Percentiles rank a stretch among this genome's conserved stretches.
Evolutionary conservation across 352 stramenopile genomes (phyloP).

Genomic region (Pythium sp.): DNA sequence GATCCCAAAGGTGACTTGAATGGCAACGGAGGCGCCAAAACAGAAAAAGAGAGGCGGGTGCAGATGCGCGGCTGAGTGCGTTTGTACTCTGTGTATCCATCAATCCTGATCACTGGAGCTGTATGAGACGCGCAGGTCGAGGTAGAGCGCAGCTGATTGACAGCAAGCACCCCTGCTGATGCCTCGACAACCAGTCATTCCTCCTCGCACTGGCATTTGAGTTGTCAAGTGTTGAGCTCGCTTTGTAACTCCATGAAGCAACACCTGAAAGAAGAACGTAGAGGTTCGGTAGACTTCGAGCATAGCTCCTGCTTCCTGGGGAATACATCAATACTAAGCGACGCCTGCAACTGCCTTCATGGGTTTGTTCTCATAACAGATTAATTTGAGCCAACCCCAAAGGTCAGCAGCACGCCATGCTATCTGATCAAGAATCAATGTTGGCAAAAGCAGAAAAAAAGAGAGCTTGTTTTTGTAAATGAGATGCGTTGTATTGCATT

Average conservation of each 20-base stretch:
- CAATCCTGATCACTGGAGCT: too few species aligned
- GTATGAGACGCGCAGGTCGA: not conserved
- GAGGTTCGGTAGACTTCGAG: not conserved
- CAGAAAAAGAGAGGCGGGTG: not conserved
- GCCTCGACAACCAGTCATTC: not conserved
- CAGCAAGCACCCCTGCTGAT: not conserved
- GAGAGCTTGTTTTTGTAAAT: not conserved
- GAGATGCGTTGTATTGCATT: conserved; percentile 23
- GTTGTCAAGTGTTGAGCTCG: not conserved
- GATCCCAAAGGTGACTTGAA: not conserved
- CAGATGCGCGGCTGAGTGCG: not conserved
- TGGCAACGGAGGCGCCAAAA: not conserved
- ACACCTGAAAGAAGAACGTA: not conserved
- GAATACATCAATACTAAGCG: not conserved
- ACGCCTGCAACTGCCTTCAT: not conserved
- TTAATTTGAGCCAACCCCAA: not conserved
- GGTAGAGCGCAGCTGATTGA: not conserved
- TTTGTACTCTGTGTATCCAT: not conserved
- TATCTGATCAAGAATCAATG: not conserved
- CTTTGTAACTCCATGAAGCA: not conserved
- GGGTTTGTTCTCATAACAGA: not conserved
- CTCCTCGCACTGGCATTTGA: not conserved
- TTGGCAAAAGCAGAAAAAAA: not conserved
- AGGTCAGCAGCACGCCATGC: not conserved
- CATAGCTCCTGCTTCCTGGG: too few species aligned